A percentile compares a stretch with the other conserved stretches of the same genome.
Conservation (phyloP, 169 alveolate genomes). For the Plasmodium cynomolgi region DNA sequence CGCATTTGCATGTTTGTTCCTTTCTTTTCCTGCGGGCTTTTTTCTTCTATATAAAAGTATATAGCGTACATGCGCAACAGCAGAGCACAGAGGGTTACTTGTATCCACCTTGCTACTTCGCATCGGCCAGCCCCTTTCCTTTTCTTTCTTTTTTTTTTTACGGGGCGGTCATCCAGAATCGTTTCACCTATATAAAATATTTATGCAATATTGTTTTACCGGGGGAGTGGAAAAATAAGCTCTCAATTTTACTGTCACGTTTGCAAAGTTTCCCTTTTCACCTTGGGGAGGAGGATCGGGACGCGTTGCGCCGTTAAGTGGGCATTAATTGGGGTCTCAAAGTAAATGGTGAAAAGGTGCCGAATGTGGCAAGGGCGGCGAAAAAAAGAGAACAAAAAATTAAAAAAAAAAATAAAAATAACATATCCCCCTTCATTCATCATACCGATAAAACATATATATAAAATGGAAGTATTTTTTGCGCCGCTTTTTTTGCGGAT, state of each 20-base stretch:
- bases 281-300: background rate
- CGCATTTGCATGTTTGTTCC: background rate
- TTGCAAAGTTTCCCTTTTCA: background rate
- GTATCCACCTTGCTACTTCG: background rate
- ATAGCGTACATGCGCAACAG: background rate
- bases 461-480: background rate
- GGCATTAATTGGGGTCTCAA: background rate
- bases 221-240: background rate
- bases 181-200: background rate
- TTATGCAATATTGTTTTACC: background rate
- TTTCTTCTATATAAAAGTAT: background rate
- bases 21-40: background rate
- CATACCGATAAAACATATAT: background rate
- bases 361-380: background rate
- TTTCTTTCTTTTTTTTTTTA: too few relatives aligned
- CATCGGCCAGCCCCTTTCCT: background rate
- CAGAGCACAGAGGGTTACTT: background rate
- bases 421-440: too few relatives aligned
- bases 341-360: background rate
- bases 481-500: background rate
- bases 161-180: background rate
- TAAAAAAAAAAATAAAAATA: too few relatives aligned
- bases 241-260: background rate
- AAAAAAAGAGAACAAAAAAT: background rate
- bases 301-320: background rate